These are phyloP conservation scores for Penicillium occitanis DNA, from an alignment of 2,329 filamentous ascomycete species.

Conservation along the genomic window DNA sequence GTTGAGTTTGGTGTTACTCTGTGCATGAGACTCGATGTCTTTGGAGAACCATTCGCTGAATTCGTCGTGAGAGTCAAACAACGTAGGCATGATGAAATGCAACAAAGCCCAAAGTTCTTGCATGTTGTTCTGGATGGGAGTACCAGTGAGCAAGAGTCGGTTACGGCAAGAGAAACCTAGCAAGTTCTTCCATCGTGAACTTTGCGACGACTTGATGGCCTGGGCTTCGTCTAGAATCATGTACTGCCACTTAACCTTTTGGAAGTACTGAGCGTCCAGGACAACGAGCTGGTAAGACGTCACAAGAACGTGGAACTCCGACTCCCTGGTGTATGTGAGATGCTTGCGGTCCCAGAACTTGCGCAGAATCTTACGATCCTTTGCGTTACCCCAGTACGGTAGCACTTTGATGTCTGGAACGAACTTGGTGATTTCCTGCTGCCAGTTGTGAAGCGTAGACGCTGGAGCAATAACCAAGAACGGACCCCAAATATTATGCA, in stretches of 20 bases:
- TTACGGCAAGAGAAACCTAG: conserved; percentile 95
- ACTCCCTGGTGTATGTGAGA: conserved; percentile 89
- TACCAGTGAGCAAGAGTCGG: conserved; percentile 87
- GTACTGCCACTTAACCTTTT: conserved; percentile 99
- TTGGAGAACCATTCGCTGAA: conserved; percentile 57
- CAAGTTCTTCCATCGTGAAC: conserved; percentile 94
- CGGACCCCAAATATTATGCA: conserved; percentile 97
- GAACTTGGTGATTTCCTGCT: conserved; percentile 95
- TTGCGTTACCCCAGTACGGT: conserved; percentile 95
- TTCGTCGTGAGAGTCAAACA: conserved; percentile 68
- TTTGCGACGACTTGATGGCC: conserved; percentile 96
- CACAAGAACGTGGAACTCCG: conserved; percentile 91
- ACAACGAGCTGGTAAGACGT: conserved; percentile 98
- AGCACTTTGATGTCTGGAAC: conserved; percentile 92
- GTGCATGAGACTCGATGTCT: conserved; percentile 90
- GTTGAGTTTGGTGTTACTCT: conserved; percentile 99
- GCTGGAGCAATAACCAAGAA: conserved; percentile 96
- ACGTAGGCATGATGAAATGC: conserved; percentile 99
- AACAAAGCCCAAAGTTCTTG: conserved; percentile 96
- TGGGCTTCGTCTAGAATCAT: conserved; percentile 99
- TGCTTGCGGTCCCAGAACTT: conserved; percentile 99
- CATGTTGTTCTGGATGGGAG: conserved; percentile 99
- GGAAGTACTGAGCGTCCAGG: conserved; percentile 93
- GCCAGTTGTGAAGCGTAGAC: conserved; percentile 98
- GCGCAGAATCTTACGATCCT: conserved; percentile 89